Evolutionary conservation across 2,329 filamentous ascomycete species (phyloP).

Genomic region (Botrytis elliptica): DNA sequence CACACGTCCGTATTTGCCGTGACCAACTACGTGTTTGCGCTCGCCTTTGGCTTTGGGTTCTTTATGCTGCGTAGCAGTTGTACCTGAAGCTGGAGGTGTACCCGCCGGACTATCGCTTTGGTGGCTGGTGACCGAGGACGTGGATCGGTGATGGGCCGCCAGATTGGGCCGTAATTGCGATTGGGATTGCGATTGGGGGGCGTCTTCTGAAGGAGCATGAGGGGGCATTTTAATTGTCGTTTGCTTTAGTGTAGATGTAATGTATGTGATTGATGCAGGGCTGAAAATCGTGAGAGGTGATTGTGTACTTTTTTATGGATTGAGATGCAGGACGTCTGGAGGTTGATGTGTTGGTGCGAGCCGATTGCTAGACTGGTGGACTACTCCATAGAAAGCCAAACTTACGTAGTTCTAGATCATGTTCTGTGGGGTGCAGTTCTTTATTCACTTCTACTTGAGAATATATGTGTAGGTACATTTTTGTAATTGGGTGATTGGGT

Average conservation of each 20-base stretch:
- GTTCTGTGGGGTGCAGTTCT: background rate
- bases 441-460: constrained; percentile 1
- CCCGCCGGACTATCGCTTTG: constrained; percentile 17
- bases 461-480: background rate
- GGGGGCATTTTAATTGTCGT: constrained; percentile 16
- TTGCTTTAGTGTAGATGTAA: constrained; percentile 12
- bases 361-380: constrained; percentile 13
- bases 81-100: constrained; percentile 29
- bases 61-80: constrained; percentile 32
- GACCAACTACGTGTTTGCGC: constrained; percentile 35
- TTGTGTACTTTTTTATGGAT: constrained; percentile 30
- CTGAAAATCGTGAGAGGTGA: constrained; percentile 13
- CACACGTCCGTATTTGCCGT: constrained; percentile 28
- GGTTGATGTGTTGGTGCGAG: constrained; percentile 22
- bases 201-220: constrained; percentile 17
- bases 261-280: constrained; percentile 20
- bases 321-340: constrained; percentile 11
- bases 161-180: constrained; percentile 28
- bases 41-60: constrained; percentile 30
- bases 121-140: constrained; percentile 29
- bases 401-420: constrained; percentile 11
- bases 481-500: background rate
- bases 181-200: constrained; percentile 19
- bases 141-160: constrained; percentile 31
- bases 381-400: constrained; percentile 5